Conservation (phyloP, 306 rosid species). For the Notholithocarpus densiflorus region DNA sequence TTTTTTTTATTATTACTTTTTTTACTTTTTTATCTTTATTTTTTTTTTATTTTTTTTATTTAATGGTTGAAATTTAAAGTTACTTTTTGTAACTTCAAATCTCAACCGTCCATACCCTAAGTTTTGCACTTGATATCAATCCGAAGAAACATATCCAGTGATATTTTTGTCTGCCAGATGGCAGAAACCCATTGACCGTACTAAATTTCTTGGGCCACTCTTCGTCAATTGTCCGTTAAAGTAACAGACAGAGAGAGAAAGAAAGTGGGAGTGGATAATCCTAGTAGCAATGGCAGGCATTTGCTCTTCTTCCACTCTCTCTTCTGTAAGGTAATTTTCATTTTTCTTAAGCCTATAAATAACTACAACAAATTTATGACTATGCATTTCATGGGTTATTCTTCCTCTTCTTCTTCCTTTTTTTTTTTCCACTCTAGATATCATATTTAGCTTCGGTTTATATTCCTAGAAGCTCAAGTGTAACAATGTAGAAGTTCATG, state of each 20-base stretch:
- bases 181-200: constrained; percentile 48
- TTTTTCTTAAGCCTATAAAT: background rate
- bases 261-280: background rate
- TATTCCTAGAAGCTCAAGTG: background rate
- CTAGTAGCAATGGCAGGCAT: constrained; percentile 61
- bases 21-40: no score
- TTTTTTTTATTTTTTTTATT: no score
- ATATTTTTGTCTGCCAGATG: constrained; percentile 38
- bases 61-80: no score
- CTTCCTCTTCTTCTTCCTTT: background rate
- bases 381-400: background rate
- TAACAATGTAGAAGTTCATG: background rate
- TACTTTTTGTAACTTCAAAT: no score
- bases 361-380: background rate
- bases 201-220: constrained; percentile 59
- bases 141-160: constrained; percentile 5
- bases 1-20: no score
- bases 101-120: no score
- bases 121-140: no score
- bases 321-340: constrained; percentile 49
- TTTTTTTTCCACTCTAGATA: background rate
- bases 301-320: constrained; percentile 43
- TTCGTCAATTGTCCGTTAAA: constrained; percentile 7
- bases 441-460: background rate
- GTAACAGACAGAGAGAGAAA: background rate